Conservation (phyloP, 2,329 filamentous ascomycete species). For the Phaeophleospora eucalypticola region DNA sequence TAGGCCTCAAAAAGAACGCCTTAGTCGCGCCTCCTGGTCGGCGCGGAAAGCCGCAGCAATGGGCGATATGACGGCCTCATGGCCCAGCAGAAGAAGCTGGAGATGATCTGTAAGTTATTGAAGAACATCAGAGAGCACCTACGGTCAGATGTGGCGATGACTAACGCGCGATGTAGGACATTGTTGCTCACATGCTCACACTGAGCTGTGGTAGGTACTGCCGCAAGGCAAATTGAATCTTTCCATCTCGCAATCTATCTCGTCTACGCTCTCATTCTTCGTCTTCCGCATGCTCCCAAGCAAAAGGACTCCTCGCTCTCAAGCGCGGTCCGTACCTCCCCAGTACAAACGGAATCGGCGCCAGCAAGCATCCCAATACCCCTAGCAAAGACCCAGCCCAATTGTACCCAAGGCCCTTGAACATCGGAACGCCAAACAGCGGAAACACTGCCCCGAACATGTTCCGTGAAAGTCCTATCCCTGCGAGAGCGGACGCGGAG, state of each 20-base stretch:
- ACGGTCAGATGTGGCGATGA: no score
- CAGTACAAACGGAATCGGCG: conserved; percentile 27
- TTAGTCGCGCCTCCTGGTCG: no score
- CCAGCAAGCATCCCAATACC: conserved; percentile 30
- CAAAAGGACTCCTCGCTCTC: conserved; percentile 38
- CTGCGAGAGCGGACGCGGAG: conserved; percentile 40
- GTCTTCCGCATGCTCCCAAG: conserved; percentile 36
- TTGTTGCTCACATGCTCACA: no score
- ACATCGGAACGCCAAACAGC: conserved; percentile 38
- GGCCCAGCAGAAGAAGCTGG: no score
- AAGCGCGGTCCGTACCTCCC: conserved; percentile 33
- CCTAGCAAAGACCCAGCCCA: conserved; percentile 39
- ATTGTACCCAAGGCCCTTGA: conserved; percentile 36
- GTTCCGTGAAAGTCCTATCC: conserved; percentile 38
- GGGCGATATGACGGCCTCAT: no score
- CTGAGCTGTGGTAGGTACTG: no score
- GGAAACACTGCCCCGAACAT: conserved; percentile 38
- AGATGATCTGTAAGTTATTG: no score
- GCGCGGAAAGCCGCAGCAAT: no score
- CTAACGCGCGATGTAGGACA: no score
- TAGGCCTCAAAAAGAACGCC: no score
- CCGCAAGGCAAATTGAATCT: no score
- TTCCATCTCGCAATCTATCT: background rate
- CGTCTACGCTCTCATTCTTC: conserved; percentile 17
- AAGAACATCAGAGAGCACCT: no score